A percentile compares a stretch with the other conserved stretches of the same genome.
Evolutionary conservation across 768 basidiomycete genomes (phyloP).

Genomic region (Pholiota microspora): DNA sequence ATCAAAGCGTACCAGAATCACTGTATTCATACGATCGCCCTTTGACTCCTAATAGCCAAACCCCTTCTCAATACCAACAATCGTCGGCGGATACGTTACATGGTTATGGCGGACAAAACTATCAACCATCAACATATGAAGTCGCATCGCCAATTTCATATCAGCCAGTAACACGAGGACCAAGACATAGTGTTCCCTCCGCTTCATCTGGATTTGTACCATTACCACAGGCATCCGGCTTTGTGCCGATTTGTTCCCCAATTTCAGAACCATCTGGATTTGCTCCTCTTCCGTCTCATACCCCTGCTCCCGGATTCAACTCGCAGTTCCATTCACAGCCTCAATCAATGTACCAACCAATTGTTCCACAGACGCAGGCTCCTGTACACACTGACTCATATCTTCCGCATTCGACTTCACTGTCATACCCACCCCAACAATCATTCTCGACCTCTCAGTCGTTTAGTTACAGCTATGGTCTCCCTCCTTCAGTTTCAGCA

Average conservation of each 20-base stretch:
- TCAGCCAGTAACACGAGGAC: constrained; percentile 43
- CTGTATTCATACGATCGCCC: constrained; percentile 39
- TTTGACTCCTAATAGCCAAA: constrained; percentile 34
- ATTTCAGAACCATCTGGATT: constrained; percentile 34
- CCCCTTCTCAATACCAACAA: constrained; percentile 22
- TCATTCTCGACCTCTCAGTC: constrained; percentile 30
- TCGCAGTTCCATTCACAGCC: constrained; percentile 33
- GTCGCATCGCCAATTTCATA: constrained; percentile 30
- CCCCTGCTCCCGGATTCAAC: constrained; percentile 36
- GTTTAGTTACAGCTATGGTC: constrained; percentile 35
- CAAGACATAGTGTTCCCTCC: constrained; percentile 66
- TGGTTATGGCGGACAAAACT: constrained; percentile 28
- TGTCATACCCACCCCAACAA: constrained; percentile 38
- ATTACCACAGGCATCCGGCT: constrained; percentile 39
- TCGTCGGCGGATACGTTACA: constrained; percentile 27
- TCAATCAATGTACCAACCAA: constrained; percentile 24
- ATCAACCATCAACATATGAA: constrained; percentile 40
- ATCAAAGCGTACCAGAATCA: constrained; percentile 34
- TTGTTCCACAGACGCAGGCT: constrained; percentile 29
- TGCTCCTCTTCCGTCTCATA: constrained; percentile 40
- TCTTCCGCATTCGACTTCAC: constrained; percentile 26
- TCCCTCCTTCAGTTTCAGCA: constrained; percentile 31
- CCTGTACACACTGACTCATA: constrained; percentile 22
- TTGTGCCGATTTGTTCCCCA: constrained; percentile 33
- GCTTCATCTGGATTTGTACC: constrained; percentile 72